A percentile compares a stretch with the other conserved stretches of the same genome.
phyloP scores from a whole-genome alignment of 495 filamentous ascomycete genomes.

The Letharia lupina region DNA sequence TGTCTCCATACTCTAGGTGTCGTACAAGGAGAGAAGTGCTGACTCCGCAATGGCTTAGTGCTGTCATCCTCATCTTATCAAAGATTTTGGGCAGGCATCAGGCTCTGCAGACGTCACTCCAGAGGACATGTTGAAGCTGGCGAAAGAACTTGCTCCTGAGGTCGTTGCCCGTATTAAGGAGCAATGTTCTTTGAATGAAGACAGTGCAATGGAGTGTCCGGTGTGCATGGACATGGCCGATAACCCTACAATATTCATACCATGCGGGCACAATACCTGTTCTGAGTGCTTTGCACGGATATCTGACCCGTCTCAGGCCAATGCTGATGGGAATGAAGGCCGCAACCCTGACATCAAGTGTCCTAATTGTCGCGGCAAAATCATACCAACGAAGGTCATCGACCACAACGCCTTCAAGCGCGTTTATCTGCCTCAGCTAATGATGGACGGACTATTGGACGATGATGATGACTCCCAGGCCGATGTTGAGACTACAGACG shows the following conservation, averaged over 20 bases:
- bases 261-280: constrained; percentile 25
- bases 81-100: constrained; percentile 56
- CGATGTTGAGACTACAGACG: constrained; percentile 35
- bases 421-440: constrained; percentile 53
- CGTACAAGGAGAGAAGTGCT: not conserved
- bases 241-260: constrained; percentile 58
- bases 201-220: constrained; percentile 56
- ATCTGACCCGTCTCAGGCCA: constrained; percentile 48
- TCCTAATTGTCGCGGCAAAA: constrained; percentile 60
- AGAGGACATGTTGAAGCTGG: constrained; percentile 55
- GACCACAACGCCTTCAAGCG: constrained; percentile 66
- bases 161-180: constrained; percentile 63
- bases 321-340: constrained; percentile 46
- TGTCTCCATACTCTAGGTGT: not conserved
- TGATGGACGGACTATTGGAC: constrained; percentile 34
- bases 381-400: constrained; percentile 61
- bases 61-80: constrained; percentile 87
- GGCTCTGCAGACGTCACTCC: constrained; percentile 39
- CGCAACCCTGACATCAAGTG: constrained; percentile 48
- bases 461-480: constrained; percentile 38
- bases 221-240: constrained; percentile 70
- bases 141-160: constrained; percentile 48
- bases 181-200: constrained; percentile 37
- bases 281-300: constrained; percentile 52
- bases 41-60: constrained; percentile 32